Conservation (phyloP, 345 rosid species). For the Crucihimalaya himalaica region DNA sequence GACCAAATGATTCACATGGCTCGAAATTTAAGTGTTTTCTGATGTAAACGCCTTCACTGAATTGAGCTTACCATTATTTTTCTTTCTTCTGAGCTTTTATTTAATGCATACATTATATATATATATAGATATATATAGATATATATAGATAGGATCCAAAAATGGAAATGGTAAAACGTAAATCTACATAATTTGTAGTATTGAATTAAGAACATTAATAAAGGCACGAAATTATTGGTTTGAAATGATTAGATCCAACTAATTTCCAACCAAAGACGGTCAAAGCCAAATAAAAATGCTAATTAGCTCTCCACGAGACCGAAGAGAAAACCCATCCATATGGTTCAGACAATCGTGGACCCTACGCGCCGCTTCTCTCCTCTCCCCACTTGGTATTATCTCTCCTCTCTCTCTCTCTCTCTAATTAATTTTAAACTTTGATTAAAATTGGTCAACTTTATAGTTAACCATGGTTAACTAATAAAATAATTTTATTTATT, state of each 20-base stretch:
- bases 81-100: not conserved
- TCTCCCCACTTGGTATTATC: slow-evolving; percentile 30
- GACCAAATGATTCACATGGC: slow-evolving; percentile 19
- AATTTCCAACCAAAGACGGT: slow-evolving; percentile 40
- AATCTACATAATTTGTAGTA: not conserved
- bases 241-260: slow-evolving; percentile 45
- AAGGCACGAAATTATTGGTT: slow-evolving; percentile 32
- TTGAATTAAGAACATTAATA: slow-evolving; percentile 35
- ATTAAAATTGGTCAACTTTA: slow-evolving; percentile 39
- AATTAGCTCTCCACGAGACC: slow-evolving; percentile 31
- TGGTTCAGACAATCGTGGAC: slow-evolving; percentile 41
- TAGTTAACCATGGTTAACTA: slow-evolving; percentile 37
- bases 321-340: slow-evolving; percentile 27
- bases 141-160: not conserved
- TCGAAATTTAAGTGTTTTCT: slow-evolving; percentile 4
- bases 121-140: not conserved
- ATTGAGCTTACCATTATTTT: not conserved
- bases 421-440: slow-evolving; percentile 32
- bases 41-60: slow-evolving; percentile 24
- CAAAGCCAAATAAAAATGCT: slow-evolving; percentile 37
- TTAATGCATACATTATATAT: not conserved
- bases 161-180: not conserved
- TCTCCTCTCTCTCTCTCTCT: slow-evolving; percentile 17
- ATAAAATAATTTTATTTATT: slow-evolving; percentile 4
- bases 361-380: slow-evolving; percentile 41